Evolutionary conservation across 2,329 filamentous ascomycete genomes (phyloP), one percentile per base, ranked within the genome.

Genomic region (Aspergillaceae sp.): DNA sequence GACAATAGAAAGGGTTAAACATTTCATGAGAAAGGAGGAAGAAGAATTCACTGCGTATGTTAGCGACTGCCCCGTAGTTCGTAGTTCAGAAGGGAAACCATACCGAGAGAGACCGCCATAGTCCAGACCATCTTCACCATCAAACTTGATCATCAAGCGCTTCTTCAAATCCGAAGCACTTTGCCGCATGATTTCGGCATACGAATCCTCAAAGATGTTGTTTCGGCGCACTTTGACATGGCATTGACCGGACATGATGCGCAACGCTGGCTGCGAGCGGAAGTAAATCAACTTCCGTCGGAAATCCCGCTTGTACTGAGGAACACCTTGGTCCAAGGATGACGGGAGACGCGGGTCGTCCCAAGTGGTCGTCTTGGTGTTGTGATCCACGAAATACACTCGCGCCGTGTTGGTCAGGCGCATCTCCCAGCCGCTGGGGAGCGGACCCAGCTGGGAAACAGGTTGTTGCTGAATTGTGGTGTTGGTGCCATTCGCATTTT

Each of bases 1-100:
- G 77, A 67, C 92, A 98, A 74, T 98, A 98, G 73, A 98, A 98
- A 30, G 92, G 92, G 69, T 98, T 98, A 75, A 98, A 98, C 92
- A 98, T 98, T 74, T 98, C 92, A 72, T 98, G 92, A 10, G 91
- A 97, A 46, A 98, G 80, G 36, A 98, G 76, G 82, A 98, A 98
- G 77, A 98, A 98, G 76, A 98, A 98, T 71, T 98, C 92, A 79
- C 90, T 81, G 42, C 30, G 6, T 9, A 41, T 36, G 54, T 70
- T 51, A 69, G 65, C 42, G 51, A 46, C n/a, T 8, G 19, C 19
- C 19, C 19, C 19, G 19, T 19, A 19, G 19, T 19, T 19, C 19
- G 19, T 19, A 29, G 41, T 28, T 9, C n/a, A 9, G 37, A 27
- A 28, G 38, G 33, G 19, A 26, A 26, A 36, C 55, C 72, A 60